These are phyloP conservation scores for Citeromyces matritensis DNA, from an alignment of 805 yeast species.

Conservation along the genomic window DNA sequence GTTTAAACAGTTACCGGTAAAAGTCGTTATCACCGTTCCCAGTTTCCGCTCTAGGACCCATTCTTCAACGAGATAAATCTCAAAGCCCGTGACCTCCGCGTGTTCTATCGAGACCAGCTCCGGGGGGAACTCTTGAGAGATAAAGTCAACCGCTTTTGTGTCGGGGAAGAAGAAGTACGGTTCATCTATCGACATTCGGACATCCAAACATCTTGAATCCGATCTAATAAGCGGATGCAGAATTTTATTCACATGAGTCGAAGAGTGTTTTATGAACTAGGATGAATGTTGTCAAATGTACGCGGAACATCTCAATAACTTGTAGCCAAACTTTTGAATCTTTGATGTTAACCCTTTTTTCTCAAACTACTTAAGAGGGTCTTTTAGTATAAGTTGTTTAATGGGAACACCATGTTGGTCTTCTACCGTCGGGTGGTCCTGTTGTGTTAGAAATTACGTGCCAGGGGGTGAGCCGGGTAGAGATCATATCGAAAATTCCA, in stretches of 20 bases:
- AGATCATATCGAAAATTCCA: too few relatives aligned
- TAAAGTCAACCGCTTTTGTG: constrained; percentile 31
- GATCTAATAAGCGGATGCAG: too few relatives aligned
- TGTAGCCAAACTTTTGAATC: too few relatives aligned
- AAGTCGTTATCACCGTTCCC: constrained; percentile 61
- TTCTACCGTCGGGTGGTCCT: constrained; percentile 2
- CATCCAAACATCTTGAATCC: too few relatives aligned
- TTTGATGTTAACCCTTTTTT: constrained; percentile 53
- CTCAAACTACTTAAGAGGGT: constrained; percentile 64
- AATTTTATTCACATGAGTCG: too few relatives aligned
- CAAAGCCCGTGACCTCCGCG: constrained; percentile 55
- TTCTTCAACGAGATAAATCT: constrained; percentile 85
- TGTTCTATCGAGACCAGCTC: constrained; percentile 27
- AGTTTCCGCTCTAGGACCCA: constrained; percentile 71
- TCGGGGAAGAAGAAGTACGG: constrained; percentile 33
- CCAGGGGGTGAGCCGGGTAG: neutral
- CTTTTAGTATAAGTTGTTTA: constrained; percentile 70
- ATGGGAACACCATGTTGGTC: constrained; percentile 35
- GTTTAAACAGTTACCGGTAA: constrained; percentile 72
- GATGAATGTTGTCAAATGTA: too few relatives aligned
- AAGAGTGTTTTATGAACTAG: too few relatives aligned
- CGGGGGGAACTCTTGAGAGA: constrained; percentile 22
- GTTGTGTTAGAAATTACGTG: constrained; percentile 3
- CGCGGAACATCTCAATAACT: too few relatives aligned
- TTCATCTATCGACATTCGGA: constrained; percentile 72